Base-by-base conservation (phyloP, 2,329 filamentous ascomycete genomes). In the Pyricularia sp. region DNA sequence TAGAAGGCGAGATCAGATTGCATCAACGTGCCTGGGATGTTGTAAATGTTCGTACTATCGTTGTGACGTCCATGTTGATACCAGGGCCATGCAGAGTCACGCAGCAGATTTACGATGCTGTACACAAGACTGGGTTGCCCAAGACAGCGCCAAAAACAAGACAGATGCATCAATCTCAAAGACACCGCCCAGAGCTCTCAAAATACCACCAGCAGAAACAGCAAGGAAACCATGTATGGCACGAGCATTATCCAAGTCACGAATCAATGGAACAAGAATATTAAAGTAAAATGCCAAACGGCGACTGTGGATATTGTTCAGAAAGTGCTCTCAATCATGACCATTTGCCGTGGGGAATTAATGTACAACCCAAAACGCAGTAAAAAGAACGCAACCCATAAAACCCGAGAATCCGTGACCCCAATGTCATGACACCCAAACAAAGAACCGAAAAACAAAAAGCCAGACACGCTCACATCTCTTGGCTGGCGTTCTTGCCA, bases 401-500 rank as follows among this genome's bases (percentile, higher is more conserved):
- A 64, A 89, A 88, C 87, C 88, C 88, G 68, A 72, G 69, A 86
- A 87, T 89, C 90, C 89, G 86, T 90, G 85, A 91, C 88, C 88
- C 87, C 86, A 86, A 88, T 91, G 91, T 91, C 89, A 90, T 93
- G 88, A 88, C 90, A 88, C 86, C 89, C 84, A 81, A 87, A 86
- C 84, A 84, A 84, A 82, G 85, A 84, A 86, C 82, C 82, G 82
- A 84, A 83, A 82, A 80, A 83, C 83, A 76, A 76, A 74, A 73
- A 72, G 70, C 55, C 76, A 79, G 71, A 70, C 77, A 72, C 72
- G 75, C 84, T 87, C 93, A 98, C 85, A 98, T 87, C 87, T 97
- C 94, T 85, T 97, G 93, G 85, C 93, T 97, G 77, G 89, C 86
- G 80, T 89, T 90, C 90, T 97, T 97, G 84, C 92, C 92, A 25